These are phyloP conservation scores for Penicillium manginii DNA, from an alignment of 495 filamentous ascomycete genomes.

Conservation along the genomic window DNA sequence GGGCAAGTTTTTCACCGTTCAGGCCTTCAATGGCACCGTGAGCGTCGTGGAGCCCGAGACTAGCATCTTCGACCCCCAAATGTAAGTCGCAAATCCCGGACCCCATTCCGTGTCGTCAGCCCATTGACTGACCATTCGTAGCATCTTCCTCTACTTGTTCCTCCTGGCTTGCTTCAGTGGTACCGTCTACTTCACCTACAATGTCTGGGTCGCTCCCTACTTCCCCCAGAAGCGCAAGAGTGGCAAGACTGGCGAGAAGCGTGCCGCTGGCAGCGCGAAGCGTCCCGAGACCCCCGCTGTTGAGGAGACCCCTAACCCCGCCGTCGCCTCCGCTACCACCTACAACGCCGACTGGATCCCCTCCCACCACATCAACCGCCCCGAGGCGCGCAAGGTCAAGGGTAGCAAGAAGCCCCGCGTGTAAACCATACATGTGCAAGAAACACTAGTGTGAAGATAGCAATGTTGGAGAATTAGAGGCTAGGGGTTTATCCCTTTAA, in stretches of 20 bases:
- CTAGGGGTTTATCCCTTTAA: conserved; percentile 3
- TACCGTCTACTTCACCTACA: conserved; percentile 94
- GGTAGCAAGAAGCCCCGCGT: conserved; percentile 59
- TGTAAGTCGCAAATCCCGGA: conserved; percentile 58
- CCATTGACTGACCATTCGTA: conserved; percentile 43
- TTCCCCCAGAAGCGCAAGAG: conserved; percentile 86
- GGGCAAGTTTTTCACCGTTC: conserved; percentile 71
- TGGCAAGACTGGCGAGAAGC: conserved; percentile 66
- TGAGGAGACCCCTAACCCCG: conserved; percentile 66
- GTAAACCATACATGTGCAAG: conserved; percentile 19
- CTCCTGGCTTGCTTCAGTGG: conserved; percentile 76
- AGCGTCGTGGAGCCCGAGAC: conserved; percentile 90
- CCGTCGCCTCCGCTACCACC: conserved; percentile 69
- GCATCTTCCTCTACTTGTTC: conserved; percentile 97
- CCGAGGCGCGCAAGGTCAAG: conserved; percentile 78
- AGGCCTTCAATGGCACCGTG: conserved; percentile 85
- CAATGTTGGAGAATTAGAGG: conserved; percentile 12
- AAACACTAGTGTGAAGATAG: neutral
- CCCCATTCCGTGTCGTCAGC: neutral
- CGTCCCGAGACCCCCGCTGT: conserved; percentile 65
- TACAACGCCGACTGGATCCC: conserved; percentile 99
- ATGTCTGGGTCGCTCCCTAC: conserved; percentile 93
- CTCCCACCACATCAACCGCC: conserved; percentile 84
- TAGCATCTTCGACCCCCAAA: conserved; percentile 93
- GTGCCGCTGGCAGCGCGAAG: conserved; percentile 60